Evolutionary conservation across 1,139 yeast species (phyloP), one percentile per base, ranked within the genome.

Genomic region (Yarrowia galli): DNA sequence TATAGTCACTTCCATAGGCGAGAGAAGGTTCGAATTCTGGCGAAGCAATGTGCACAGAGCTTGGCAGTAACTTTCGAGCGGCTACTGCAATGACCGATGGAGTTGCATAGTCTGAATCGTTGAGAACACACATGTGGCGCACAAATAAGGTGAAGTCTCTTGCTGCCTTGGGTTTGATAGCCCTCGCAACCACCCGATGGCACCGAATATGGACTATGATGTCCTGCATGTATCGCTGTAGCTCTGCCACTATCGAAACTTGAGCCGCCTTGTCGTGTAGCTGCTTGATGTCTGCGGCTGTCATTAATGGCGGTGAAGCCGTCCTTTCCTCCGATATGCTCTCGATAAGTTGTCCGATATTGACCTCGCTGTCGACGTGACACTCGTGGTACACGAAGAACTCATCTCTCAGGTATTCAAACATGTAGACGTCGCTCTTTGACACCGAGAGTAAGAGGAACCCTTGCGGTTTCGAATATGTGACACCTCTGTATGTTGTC

Each of bases 221-320:
- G 73, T 86, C 89, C 70, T 85, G 84, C 72, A 85, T 81, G 72
- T 86, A 86, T n/a, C 87, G 75, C 58, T 74, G 74, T 48, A 86
- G 77, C 67, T 86, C 88, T 0, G 85, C 81, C 0, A 79, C 78
- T 18, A 84, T 74, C 1, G 73, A 73, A 12, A 84, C 78, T 13
- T 63, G 61, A 9, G 69, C 64, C 0, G 70, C 68, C 42, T 64
- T 65, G 9, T 43, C 42, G n/a, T 32, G 64, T 16, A 58, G 20
- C 18, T 28, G 15, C n/a, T 58, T 43, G 20, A 58, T 58, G 12
- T 58, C 64, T 2, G 51, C 51, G 28, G 51, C 51, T 8, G 51
- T 28, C 42, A 58, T 43, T 10, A 58, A 28, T 9, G 64, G 64
- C 8, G 64, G 49, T 9, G 20, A 9, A 10, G 64, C 64, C 5